Base-by-base conservation (phyloP, 1,284 basidiomycete genomes). In the Moniliella sp. region DNA sequence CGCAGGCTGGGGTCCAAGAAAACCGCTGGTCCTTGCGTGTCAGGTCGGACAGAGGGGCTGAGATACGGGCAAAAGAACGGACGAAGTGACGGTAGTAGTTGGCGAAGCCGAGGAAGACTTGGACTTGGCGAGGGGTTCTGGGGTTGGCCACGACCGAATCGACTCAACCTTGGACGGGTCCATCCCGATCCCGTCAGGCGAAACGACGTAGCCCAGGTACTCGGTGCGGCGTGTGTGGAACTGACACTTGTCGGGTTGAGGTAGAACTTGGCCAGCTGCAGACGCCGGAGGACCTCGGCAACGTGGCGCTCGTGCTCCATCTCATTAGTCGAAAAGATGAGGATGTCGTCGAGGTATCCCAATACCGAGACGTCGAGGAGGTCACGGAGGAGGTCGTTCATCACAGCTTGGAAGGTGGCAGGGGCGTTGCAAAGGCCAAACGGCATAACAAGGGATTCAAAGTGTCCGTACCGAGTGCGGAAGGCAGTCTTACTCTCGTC, bases 71-170 rank as follows among this genome's bases (percentile, higher is more conserved):
- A 37, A 57, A 68, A 15, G 46, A 32, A 13, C 48, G 18, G 27
- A 69, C 63, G 41, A 68, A 69, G 11, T 54, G 38, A 2, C 62
- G 42, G 35, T 62, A 66, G 43, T 64, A 68, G 36, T 65, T 65
- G 15, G 47, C 51, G 18, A 65, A 57, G 18, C 63, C 62, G 11
- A 64, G 45, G 49, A 64, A 66, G 3, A 37, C 43, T 33, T 61
- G 58, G 12, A 63, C 29, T 3, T 64, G 45, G 46, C 41, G n/a
- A 63, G 36, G 2, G 33, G 46, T 0, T 29, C 39, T 1, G 66
- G 67, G 0, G 14, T 16, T 0, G 61, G 62, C 67, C 67, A 69
- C 4, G 50, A 34, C 1, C 28, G 10, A 23, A 69, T 54, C 1
- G 52, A 46, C 3, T 50, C 15, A 0, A 70, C 35, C 40, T 70